Evolutionary conservation across 331 rosid species (phyloP), one percentile per base, ranked within the genome.

Genomic region (Quercus tomentella): DNA sequence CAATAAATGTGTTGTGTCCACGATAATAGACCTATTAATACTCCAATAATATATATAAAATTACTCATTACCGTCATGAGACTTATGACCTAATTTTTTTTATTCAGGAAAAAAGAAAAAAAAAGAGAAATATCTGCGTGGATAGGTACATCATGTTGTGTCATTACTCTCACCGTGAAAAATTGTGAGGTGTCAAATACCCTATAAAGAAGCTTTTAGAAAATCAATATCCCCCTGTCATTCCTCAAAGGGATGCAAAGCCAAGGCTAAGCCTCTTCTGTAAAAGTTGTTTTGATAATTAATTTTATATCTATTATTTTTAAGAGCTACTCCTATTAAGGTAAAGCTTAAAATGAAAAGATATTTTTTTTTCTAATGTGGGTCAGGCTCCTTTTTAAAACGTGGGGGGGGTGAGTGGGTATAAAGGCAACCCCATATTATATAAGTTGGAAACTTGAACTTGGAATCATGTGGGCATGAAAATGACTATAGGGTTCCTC

Each of bases 341-440:
- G 35, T 17, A 76, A 65, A 54, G 57, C 76, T 78, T 71, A 72
- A 77, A 82, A 76, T 77, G 80, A 84, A 81, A 28, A 72, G 3
- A 60, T 55, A 31, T 43, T 54, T 55, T 30, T 35, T 45, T 5
- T 14, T 37, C 25, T 26, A 35, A 68, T 17, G 56, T 77, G 79
- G 90, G 87, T 69, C 87, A 85, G 75, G 78, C 10, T 57, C 33
- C 26, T 15, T 70, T 82, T 72, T 82, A 33, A 69, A 77, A 83
- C 68, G 74, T 82, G 91, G 87, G 87, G 89, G 88, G 77, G 82
- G 88, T 84, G 87, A 86, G 89, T 90, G 89, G 96, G 83, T 67
- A 85, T 93, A 93, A 89, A 85, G 86, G 88, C 80, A 70, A 76
- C 85, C 82, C 82, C 77, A 56, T 79, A 77, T 66, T 76, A 75